Percentiles rank a stretch among this genome's conserved stretches.
phyloP scores from a whole-genome alignment of 2,329 filamentous ascomycete genomes.

The Fusarium albidum region DNA sequence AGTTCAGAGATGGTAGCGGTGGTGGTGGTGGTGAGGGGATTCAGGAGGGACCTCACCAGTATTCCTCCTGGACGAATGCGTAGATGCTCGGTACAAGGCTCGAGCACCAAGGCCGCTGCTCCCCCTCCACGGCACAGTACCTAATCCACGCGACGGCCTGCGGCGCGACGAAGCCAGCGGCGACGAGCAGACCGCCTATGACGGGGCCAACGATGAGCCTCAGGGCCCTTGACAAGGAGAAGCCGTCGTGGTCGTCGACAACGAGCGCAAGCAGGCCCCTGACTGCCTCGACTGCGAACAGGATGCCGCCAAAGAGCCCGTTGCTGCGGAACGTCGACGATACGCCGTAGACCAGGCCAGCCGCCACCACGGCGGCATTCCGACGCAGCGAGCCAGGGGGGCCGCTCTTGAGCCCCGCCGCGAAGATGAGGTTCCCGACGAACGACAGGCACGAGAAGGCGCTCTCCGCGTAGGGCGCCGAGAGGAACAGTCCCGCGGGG shows the following conservation, averaged over 20 bases:
- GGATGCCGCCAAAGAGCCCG: slow-evolving; percentile 80
- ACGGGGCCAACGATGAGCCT: slow-evolving; percentile 65
- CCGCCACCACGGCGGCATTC: slow-evolving; percentile 64
- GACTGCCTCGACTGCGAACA: slow-evolving; percentile 72
- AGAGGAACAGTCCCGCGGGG: slow-evolving; percentile 89
- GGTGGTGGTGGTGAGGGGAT: too few relatives aligned
- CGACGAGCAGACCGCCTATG: slow-evolving; percentile 73
- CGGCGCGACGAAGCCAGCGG: slow-evolving; percentile 72
- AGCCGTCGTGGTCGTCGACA: too few relatives aligned
- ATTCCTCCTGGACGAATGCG: slow-evolving; percentile 84
- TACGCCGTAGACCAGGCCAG: slow-evolving; percentile 75
- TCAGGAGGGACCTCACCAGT: slow-evolving; percentile 77
- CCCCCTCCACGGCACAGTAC: slow-evolving; percentile 63
- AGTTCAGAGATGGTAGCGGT: too few relatives aligned
- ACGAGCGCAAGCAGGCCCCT: slow-evolving; percentile 43
- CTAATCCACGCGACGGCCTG: slow-evolving; percentile 78
- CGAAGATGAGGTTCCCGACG: slow-evolving; percentile 74
- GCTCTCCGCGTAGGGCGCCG: slow-evolving; percentile 84
- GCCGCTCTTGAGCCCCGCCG: slow-evolving; percentile 50
- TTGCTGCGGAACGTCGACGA: slow-evolving; percentile 84
- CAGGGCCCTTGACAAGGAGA: slow-evolving; percentile 52
- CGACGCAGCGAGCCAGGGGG: slow-evolving; percentile 38
- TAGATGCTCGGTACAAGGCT: slow-evolving; percentile 85
- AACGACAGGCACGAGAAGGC: slow-evolving; percentile 82
- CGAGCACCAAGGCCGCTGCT: slow-evolving; percentile 76